Conservation (phyloP, 331 rosid species). For the Rosa hybrid region DNA sequence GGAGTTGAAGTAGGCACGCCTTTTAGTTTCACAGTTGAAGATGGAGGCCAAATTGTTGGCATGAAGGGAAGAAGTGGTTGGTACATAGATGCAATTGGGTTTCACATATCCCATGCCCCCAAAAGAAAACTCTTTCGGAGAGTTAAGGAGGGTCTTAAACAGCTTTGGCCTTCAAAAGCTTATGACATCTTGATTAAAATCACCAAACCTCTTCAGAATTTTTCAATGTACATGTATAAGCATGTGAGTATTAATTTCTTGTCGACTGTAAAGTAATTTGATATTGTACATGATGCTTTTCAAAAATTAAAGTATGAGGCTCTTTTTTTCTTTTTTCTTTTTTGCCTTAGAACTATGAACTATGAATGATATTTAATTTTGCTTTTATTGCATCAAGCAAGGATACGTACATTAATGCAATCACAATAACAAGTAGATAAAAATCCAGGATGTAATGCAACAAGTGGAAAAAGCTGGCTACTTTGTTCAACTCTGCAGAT, state of each 20-base stretch:
- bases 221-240: background rate
- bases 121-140: conserved; percentile 26
- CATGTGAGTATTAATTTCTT: background rate
- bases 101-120: conserved; percentile 29
- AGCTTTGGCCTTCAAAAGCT: conserved; percentile 25
- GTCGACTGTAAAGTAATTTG: background rate
- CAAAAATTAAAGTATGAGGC: no score
- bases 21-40: conserved; percentile 41
- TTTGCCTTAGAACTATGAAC: no score
- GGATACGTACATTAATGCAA: no score
- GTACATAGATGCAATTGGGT: conserved; percentile 54
- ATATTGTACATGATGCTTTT: no score
- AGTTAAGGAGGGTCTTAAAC: conserved; percentile 34
- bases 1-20: conserved; percentile 66
- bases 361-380: no score
- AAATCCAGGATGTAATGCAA: no score
- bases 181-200: background rate
- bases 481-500: no score
- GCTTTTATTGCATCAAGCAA: no score
- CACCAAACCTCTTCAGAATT: background rate
- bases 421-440: no score
- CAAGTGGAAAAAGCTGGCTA: no score
- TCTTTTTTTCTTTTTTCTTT: no score
- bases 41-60: conserved; percentile 58
- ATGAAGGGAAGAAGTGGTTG: conserved; percentile 50